A percentile compares a stretch with the other conserved stretches of the same genome.
These are phyloP conservation scores for Crepidotus variabilis DNA, from an alignment of 768 basidiomycete species.

Conservation along the genomic window DNA sequence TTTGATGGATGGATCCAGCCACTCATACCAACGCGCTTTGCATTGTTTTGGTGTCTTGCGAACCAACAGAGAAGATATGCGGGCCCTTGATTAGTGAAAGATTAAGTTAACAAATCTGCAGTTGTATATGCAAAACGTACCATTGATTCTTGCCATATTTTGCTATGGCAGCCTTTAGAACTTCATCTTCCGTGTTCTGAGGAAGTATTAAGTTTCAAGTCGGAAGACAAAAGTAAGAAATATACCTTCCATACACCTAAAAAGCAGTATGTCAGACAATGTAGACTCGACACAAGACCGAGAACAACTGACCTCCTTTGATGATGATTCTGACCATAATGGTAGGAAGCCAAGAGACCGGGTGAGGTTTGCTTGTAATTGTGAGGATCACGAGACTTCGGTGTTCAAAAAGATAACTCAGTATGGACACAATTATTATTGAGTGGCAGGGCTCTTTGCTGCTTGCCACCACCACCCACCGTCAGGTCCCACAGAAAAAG, in stretches of 20 bases:
- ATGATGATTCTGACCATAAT: slow-evolving; percentile 87
- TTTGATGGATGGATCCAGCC: slow-evolving; percentile 99
- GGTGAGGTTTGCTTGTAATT: slow-evolving; percentile 1
- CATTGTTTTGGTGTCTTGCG: slow-evolving; percentile 99
- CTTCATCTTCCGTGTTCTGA: slow-evolving; percentile 96
- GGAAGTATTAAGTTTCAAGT: slow-evolving; percentile 11
- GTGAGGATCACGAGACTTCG: slow-evolving; percentile 13
- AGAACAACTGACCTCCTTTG: slow-evolving; percentile 65
- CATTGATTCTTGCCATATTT: slow-evolving; percentile 98
- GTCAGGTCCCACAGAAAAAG: not conserved
- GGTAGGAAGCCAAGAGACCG: slow-evolving; percentile 2
- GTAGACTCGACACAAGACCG: not conserved
- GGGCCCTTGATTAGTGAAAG: slow-evolving; percentile 60
- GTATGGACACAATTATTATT: slow-evolving; percentile 11
- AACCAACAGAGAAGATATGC: slow-evolving; percentile 95
- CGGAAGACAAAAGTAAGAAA: not conserved
- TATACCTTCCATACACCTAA: slow-evolving; percentile 80
- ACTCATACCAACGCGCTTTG: slow-evolving; percentile 99
- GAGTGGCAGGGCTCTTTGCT: slow-evolving; percentile 10
- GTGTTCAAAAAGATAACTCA: slow-evolving; percentile 9
- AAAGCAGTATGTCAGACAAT: slow-evolving; percentile 5
- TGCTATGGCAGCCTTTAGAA: slow-evolving; percentile 97
- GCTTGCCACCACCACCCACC: slow-evolving; percentile 8
- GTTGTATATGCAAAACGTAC: slow-evolving; percentile 25
- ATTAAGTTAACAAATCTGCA: not conserved